Evolutionary conservation across 2,329 filamentous ascomycete species (phyloP), one percentile per base, ranked within the genome.

Genomic region (Teratosphaeria epicoccoides): DNA sequence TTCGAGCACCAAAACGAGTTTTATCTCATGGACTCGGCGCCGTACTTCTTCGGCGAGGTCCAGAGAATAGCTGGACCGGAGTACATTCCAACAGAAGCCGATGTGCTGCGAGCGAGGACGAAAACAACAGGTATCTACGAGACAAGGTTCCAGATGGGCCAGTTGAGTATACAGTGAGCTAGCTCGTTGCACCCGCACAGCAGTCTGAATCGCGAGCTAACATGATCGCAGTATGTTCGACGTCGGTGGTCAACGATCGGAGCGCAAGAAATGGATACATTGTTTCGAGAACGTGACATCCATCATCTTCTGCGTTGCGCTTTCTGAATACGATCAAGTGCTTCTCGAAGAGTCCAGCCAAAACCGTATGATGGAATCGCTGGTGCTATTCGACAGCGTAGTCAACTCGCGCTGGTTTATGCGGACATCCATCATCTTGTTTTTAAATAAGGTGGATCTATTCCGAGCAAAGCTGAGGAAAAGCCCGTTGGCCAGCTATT

Each of bases 51-150:
- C 70, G 87, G 95, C 57, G 88, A 97, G 69, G 88, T 89, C 23
- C 77, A 81, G 66, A 82, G 93, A 67, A 95, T 98, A 75, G 82
- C 88, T 53, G 77, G 81, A 22, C 78, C 83, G 22, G 86, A 94
- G 60, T 98, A 97, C 65, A 84, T 95, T 20, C 93, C 93, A 4
- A 87, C 85, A 60, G 93, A 97, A 70, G 88, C 91, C 70, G 93
- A 98, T 68, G 91, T 98, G 28, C 79, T 98, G 53, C 84, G 93
- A 67, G 93, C 93, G 59, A 79, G 93, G 79, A 97, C 93, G 37
- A 98, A 98, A 72, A 98, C 93, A 1, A 98, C 93, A 0, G 93
- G 93, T 76, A 98, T 98, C 62, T 98, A 98, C 73, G 93, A 98
- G 71, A 98, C 93, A 47, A 82, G 93, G 61, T 98, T 98, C 68